Base-by-base conservation (phyloP, 169 alveolate species). In the Cryptosporidium andersoni region DNA sequence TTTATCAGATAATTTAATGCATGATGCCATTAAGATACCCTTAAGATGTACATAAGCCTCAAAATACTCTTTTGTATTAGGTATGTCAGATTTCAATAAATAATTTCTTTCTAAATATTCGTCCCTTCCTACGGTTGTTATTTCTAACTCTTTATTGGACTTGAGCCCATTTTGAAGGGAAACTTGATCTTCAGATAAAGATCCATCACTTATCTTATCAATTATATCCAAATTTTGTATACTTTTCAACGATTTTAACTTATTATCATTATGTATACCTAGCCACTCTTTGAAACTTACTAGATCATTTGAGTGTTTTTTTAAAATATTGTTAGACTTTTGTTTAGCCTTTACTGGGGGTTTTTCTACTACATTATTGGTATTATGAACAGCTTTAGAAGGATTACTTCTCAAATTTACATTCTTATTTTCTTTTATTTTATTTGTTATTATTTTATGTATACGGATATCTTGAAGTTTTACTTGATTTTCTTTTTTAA, bases 81-180 rank as follows among this genome's bases (percentile, higher is more conserved):
- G 16, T 64, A 58, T 74, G 43, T 74, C 85, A 58, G 55, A 66
- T 58, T 55, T 74, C 9, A 63, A 12, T 48, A 64, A 58, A 4
- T 68, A 66, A 6, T 14, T n/a, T 2, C 52, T 39, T 43, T 74
- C 85, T 14, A 74, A 64, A 14, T 62, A 58, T 63, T 74, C 60
- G 8, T 74, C 85, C 60, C 85, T 74, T 55, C 85, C 85, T 5
- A 74, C 60, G 2, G 85, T 74, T 37, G 60, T 36, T 55, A 74
- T 74, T 58, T 74, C 85, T 9, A 74, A 58, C 43, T 74, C 51
- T 58, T 55, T 39, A 16, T 74, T 68, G 25, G 16, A 25, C 9
- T 43, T 42, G 11, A 47, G 48, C 12, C 48, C 80, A 52, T 51
- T 12, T 36, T 66, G 34, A 2, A 64, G 25, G 9, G 65, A 25